Base-by-base conservation (phyloP, 257 asterid genomes). In the Scutellaria galericulata region DNA sequence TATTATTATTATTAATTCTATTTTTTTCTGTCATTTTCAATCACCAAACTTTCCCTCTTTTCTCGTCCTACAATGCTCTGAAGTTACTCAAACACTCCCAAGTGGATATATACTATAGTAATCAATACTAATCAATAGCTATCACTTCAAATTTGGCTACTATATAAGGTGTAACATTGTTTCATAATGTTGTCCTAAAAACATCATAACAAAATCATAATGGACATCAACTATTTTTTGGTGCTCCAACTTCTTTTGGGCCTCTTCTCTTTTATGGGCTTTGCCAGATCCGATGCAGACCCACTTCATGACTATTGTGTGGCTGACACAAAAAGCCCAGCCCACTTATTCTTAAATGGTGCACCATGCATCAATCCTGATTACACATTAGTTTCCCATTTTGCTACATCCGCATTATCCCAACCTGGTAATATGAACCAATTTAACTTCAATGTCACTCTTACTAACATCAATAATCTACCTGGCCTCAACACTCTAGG, bases 401-500 rank as follows among this genome's bases (percentile, higher is more conserved):
- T 88, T n/a, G 82, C 85, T 5, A 87, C 94, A 1, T 88, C 86
- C 1, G 75, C 85, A 5, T 61, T 91, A 20, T 89, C 93, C 42
- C 41, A 74, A 5, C 75, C 84, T 0, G 89, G 92, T 1, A 46
- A 71, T 11, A 81, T 82, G 61, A 82, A 77, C 48, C 82, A 60
- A 56, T 84, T 79, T 20, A 74, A 81, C 1, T 84, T 83, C 80
- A 87, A 80, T 3, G 80, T 73, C 3, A 82, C 91, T 1, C 80
- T 83, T 2, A 77, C 91, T 4, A 79, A 78, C 52, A 15, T 44
- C 31, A 59, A 31, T 0, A 73, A 75, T 39, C 40, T 72, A 11
- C 84, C 87, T 0, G 90, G 93, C 60, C 65, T 82, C 7, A 90
- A 88, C 82, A 87, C 94, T 3, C 75, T 85, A 9, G 96, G 96